Evolutionary conservation across 2,329 filamentous ascomycete species (phyloP), one percentile per base, ranked within the genome.

Genomic region (Pseudogymnoascus sp.): DNA sequence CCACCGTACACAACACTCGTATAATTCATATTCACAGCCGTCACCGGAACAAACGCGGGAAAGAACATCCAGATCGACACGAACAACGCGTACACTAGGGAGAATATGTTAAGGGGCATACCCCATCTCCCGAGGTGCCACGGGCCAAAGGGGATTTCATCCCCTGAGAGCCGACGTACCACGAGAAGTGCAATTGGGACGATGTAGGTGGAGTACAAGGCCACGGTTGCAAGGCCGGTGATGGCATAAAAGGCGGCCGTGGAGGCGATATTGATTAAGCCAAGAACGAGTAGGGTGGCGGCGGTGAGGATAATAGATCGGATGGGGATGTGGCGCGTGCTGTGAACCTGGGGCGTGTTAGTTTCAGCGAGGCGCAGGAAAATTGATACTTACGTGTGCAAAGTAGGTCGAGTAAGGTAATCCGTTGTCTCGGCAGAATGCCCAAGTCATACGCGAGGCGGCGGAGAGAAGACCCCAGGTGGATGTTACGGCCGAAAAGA

Each of bases 21-120:
- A 16, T 60, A 62, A 60, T 62, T 62, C 61, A 62, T 62, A 23
- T 62, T 59, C 12, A 60, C 25, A 5, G 49, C 38, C 16, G 49
- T 60, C 5, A 41, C 31, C 4, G 43, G 43, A 40, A 41, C 31
- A 5, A 37, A 33, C 12, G 61, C 21, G 11, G 61, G 49, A 11
- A 62, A 62, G 28, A 61, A 61, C 67, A 80, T 77, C 67, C 83
- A 85, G 2, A 74, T 62, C 66, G 79, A 81, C 1, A 81, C 78
- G 55, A 83, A 80, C 0, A 75, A 68, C 5, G 31, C 65, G 55
- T 63, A 64, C 40, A 63, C 58, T 18, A 67, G 45, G 23, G 62
- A 65, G 21, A 61, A 58, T 8, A 62, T 59, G 60, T 66, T 69
- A 33, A 66, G 62, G 5, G 63, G 66, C 18, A 69, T 69, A 28